phyloP scores from a whole-genome alignment of 352 stramenopile species.

The Hyphochytrium catenoides region DNA sequence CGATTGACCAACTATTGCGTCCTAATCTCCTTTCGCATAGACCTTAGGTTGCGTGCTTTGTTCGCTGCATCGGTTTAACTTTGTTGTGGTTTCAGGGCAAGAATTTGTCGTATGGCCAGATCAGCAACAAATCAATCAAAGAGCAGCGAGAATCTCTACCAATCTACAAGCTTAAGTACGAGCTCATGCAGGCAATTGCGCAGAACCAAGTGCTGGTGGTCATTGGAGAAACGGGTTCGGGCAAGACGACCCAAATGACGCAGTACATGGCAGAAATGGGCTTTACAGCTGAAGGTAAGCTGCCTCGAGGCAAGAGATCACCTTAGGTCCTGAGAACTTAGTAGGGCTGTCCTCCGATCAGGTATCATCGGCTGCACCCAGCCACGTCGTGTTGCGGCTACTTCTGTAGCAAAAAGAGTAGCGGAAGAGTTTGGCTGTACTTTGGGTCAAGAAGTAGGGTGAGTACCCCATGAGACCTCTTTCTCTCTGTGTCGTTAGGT shows the following conservation, averaged over 20 bases:
- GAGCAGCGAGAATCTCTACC: conserved; percentile 90
- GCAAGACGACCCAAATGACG: conserved; percentile 99
- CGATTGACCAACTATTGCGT: too few relatives aligned
- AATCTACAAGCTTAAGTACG: conserved; percentile 87
- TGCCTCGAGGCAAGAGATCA: conserved; percentile 8
- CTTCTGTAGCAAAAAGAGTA: conserved; percentile 90
- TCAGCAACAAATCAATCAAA: conserved; percentile 80
- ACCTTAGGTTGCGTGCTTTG: too few relatives aligned
- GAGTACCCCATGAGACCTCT: too few relatives aligned
- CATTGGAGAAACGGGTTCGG: conserved; percentile 94
- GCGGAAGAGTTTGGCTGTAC: conserved; percentile 84
- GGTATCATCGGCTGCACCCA: conserved; percentile 94
- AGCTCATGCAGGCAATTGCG: conserved; percentile 79
- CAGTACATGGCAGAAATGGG: conserved; percentile 98
- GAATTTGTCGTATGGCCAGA: conserved; percentile 85
- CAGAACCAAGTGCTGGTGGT: conserved; percentile 93
- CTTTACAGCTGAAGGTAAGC: conserved; percentile 72
- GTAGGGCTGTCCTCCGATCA: too few relatives aligned
- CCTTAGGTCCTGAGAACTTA: conserved; percentile 11
- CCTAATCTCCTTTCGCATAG: too few relatives aligned
- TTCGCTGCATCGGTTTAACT: too few relatives aligned
- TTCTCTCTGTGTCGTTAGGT: too few relatives aligned
- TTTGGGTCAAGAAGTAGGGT: conserved; percentile 79
- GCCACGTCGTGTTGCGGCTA: conserved; percentile 88
- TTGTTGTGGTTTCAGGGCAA: conserved; percentile 89